These are phyloP conservation scores for Chaetomium olivaceum DNA, from an alignment of 2,329 filamentous ascomycete genomes.

Conservation along the genomic window DNA sequence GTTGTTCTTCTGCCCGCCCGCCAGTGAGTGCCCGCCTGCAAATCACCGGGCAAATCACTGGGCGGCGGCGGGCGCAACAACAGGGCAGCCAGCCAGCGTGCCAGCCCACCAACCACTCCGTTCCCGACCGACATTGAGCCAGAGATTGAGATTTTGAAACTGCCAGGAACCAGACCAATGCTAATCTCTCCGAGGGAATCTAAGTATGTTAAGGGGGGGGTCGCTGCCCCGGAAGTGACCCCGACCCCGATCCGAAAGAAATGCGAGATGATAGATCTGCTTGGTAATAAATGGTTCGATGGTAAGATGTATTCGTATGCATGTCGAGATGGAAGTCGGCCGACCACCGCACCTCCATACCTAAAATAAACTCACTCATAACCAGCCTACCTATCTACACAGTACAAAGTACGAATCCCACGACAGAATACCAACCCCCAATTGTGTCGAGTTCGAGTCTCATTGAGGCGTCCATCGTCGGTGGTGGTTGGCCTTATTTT, in stretches of 20 bases:
- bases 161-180: not conserved
- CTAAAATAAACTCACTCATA: not conserved
- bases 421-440: not conserved
- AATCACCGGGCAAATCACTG: not conserved
- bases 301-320: not conserved
- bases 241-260: not conserved
- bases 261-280: not conserved
- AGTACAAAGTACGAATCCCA: not conserved
- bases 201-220: no score
- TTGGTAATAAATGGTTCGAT: not conserved
- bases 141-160: not conserved
- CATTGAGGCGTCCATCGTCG: not conserved
- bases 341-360: no score
- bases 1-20: no score
- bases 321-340: not conserved
- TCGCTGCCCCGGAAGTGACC: not conserved
- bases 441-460: not conserved
- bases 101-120: no score
- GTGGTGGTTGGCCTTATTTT: not conserved
- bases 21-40: not conserved
- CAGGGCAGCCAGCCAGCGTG: no score
- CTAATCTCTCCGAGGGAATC: not conserved
- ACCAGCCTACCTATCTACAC: not conserved
- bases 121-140: not conserved
- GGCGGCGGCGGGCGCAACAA: not conserved